Conservation (phyloP, 108 stramenopile species). For the Asterionellopsis glacialis region DNA sequence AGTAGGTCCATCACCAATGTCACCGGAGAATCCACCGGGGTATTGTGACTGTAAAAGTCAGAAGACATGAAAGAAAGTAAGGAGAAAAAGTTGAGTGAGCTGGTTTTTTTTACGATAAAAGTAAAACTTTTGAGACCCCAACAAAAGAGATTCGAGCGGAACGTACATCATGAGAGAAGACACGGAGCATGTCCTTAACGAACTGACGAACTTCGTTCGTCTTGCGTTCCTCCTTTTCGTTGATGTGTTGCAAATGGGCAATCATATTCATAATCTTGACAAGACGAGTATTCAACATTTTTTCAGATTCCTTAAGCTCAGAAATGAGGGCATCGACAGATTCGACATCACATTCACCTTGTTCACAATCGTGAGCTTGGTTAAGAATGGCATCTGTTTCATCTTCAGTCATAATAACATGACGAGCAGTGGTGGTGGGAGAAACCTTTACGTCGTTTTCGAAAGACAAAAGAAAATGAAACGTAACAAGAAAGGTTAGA, state of each 20-base stretch:
- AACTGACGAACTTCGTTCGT: conserved; percentile 62
- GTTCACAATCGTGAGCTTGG: conserved; percentile 47
- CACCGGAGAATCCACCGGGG: conserved; percentile 51
- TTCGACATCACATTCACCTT: conserved; percentile 67
- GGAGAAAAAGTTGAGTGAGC: not conserved
- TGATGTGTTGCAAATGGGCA: conserved; percentile 57
- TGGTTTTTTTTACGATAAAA: not conserved
- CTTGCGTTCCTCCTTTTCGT: conserved; percentile 51
- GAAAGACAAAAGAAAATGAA: too few species aligned
- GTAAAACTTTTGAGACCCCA: not conserved
- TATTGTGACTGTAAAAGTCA: conserved; percentile 12
- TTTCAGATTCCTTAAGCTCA: conserved; percentile 51
- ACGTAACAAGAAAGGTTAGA: too few species aligned
- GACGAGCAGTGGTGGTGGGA: conserved; percentile 40
- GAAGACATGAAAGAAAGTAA: not conserved
- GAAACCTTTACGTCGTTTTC: too few species aligned
- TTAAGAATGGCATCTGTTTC: conserved; percentile 54
- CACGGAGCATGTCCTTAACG: conserved; percentile 72
- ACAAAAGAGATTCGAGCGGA: not conserved
- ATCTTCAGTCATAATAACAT: conserved; percentile 47
- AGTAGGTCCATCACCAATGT: too few species aligned
- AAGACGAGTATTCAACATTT: conserved; percentile 36
- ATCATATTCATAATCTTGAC: conserved; percentile 52
- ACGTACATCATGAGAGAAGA: conserved; percentile 36
- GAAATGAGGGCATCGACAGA: conserved; percentile 61